A percentile compares a stretch with the other conserved stretches of the same genome.
phyloP scores from a whole-genome alignment of 257 asterid genomes.

The Datura wrightii region DNA sequence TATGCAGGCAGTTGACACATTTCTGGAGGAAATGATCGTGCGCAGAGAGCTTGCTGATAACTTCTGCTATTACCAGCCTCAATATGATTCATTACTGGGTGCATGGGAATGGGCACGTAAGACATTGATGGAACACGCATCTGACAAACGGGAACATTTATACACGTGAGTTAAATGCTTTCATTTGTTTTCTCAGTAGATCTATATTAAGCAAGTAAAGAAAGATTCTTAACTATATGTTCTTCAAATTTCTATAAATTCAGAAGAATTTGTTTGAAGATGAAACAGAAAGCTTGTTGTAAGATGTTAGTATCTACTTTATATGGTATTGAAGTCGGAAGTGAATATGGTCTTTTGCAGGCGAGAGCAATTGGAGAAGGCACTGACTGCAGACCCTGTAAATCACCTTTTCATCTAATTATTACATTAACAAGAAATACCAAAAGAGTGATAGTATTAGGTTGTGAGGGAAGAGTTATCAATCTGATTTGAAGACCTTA shows the following conservation, averaged over 20 bases:
- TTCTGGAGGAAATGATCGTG: conserved; percentile 85
- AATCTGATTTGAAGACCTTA: not conserved
- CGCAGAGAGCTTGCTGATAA: conserved; percentile 98
- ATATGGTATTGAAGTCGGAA: not conserved
- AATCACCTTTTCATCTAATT: conserved; percentile 34
- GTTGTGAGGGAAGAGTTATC: not conserved
- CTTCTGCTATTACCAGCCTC: conserved; percentile 94
- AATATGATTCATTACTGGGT: conserved; percentile 84
- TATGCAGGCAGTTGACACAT: conserved; percentile 81
- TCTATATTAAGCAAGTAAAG: not conserved
- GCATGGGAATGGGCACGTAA: conserved; percentile 99
- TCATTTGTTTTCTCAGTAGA: conserved; percentile 22
- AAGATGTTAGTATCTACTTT: not conserved
- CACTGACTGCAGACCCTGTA: conserved; percentile 91
- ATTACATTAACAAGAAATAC: not conserved
- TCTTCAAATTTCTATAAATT: not conserved
- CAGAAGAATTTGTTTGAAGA: not conserved
- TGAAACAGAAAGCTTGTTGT: not conserved
- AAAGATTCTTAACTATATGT: conserved; percentile 23
- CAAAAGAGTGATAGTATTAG: not conserved
- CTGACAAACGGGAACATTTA: conserved; percentile 83
- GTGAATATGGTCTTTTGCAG: conserved; percentile 46
- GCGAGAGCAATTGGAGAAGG: conserved; percentile 89
- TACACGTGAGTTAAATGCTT: conserved; percentile 65
- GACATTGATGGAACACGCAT: conserved; percentile 81